These are phyloP conservation scores for Pisolithus thermaeus DNA, from an alignment of 1,284 basidiomycete genomes.

Conservation along the genomic window DNA sequence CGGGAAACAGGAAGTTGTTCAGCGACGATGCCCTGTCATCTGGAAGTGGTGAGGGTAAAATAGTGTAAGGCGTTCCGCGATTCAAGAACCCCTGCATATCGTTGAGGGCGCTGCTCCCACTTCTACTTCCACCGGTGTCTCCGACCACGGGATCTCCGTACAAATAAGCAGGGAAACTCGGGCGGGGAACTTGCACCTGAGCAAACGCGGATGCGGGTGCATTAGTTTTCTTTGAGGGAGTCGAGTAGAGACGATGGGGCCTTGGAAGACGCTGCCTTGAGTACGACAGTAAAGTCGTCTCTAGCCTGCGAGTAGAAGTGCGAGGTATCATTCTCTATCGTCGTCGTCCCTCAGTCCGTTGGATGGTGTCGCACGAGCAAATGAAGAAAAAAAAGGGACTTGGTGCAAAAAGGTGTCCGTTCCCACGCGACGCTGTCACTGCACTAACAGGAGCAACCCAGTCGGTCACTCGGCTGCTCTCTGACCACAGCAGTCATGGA, in stretches of 20 bases:
- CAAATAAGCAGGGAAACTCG: constrained; percentile 39
- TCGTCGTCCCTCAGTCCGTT: neutral
- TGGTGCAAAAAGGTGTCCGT: neutral
- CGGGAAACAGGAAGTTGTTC: constrained; percentile 57
- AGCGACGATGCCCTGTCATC: constrained; percentile 30
- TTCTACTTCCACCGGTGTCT: constrained; percentile 6
- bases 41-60: constrained; percentile 61
- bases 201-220: constrained; percentile 48
- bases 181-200: constrained; percentile 30
- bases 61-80: constrained; percentile 42
- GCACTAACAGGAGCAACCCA: no score
- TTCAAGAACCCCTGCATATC: constrained; percentile 46
- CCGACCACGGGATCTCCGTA: constrained; percentile 14
- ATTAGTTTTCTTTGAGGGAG: constrained; percentile 47
- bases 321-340: constrained; percentile 39
- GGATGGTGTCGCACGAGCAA: neutral
- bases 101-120: constrained; percentile 13
- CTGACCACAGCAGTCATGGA: no score
- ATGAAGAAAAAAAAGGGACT: neutral
- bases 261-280: constrained; percentile 61
- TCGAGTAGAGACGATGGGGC: constrained; percentile 61
- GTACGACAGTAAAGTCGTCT: constrained; percentile 58
- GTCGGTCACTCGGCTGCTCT: no score
- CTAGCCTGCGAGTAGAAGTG: constrained; percentile 39
- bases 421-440: neutral